Base-by-base conservation (phyloP, 2,329 filamentous ascomycete species). In the Colletotrichum aenigma region DNA sequence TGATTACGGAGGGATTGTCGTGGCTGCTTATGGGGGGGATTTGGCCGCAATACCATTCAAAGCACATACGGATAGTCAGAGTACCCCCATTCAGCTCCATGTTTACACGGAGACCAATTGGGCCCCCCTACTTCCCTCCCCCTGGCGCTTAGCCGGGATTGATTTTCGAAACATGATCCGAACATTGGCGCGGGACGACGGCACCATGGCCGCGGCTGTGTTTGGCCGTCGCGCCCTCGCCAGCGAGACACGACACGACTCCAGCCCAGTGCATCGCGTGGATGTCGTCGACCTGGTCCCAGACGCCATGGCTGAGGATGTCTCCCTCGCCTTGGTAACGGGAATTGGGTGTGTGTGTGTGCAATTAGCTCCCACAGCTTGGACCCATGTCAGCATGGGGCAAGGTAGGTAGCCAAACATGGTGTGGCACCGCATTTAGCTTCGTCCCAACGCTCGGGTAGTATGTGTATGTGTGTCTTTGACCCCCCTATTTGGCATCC, bases 131-230 rank as follows among this genome's bases (percentile, higher is more conserved):
- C 16, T 5, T 2, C 4, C 8, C 36, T 43, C 38, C 60, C 61
- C 55, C 69, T 70, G 56, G 56, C 62, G 62, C 62, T 64, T 72
- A 43, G 12, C 28, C 58, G 58, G 58, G 15, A 58, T n/a, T 52
- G 38, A 30, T 43, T 62, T 62, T 34, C 69, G 62, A 75, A 75
- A 75, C 73, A 10, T n/a, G 55, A 64, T 71, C 69, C 43, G 69
- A 64, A 68, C 73, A 30, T 48, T 64, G 38, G 69, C 69, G 55
- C 61, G 73, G 62, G 56, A 67, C 13, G 38, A 52, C 62, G 69
- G 73, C 62, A 72, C 55, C 52, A 60, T 38, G 52, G 28, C 38
- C 72, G 26, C 32, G 16, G 56, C 66, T 60, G 71, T 70, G 38
- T 43, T 21, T 48, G 30, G 43, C 43, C 43, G 6, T 52, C 43